These are phyloP conservation scores for Penicillium pulvis DNA, from an alignment of 495 filamentous ascomycete genomes.

Conservation along the genomic window DNA sequence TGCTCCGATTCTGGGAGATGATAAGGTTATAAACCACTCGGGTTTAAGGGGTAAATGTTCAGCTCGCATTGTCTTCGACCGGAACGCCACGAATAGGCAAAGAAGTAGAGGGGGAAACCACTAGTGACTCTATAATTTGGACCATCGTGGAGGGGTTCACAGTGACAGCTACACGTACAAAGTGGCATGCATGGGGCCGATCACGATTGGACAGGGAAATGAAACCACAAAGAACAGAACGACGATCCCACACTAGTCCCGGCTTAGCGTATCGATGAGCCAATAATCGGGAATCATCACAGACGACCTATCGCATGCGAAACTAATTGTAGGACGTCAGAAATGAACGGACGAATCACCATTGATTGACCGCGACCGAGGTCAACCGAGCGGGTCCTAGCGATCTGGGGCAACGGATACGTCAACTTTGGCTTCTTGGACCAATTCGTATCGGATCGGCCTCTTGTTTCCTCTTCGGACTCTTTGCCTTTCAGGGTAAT, in stretches of 20 bases:
- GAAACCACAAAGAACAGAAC: not conserved
- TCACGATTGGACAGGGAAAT: slow-evolving; percentile 7
- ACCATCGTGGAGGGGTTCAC: slow-evolving; percentile 10
- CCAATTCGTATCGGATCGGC: no score
- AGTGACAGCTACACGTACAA: slow-evolving; percentile 13
- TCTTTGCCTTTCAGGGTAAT: not conserved
- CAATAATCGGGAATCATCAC: slow-evolving; percentile 22
- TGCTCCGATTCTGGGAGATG: slow-evolving; percentile 18
- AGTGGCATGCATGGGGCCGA: slow-evolving; percentile 12
- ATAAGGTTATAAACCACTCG: slow-evolving; percentile 7
- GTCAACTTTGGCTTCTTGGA: slow-evolving; percentile 20
- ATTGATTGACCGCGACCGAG: slow-evolving; percentile 6
- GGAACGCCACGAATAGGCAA: no score
- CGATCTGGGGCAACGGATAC: slow-evolving; percentile 25
- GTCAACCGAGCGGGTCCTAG: slow-evolving; percentile 15
- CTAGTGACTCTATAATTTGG: no score
- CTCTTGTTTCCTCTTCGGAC: not conserved
- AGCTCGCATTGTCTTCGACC: no score
- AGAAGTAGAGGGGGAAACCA: no score
- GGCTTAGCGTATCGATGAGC: slow-evolving; percentile 3
- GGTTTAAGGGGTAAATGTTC: not conserved
- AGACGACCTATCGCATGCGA: not conserved
- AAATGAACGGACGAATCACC: slow-evolving; percentile 12
- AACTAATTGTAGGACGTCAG: slow-evolving; percentile 11
- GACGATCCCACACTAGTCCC: not conserved